Evolutionary conservation across 2,329 filamentous ascomycete genomes (phyloP).

Genomic region (Alternaria sp.): DNA sequence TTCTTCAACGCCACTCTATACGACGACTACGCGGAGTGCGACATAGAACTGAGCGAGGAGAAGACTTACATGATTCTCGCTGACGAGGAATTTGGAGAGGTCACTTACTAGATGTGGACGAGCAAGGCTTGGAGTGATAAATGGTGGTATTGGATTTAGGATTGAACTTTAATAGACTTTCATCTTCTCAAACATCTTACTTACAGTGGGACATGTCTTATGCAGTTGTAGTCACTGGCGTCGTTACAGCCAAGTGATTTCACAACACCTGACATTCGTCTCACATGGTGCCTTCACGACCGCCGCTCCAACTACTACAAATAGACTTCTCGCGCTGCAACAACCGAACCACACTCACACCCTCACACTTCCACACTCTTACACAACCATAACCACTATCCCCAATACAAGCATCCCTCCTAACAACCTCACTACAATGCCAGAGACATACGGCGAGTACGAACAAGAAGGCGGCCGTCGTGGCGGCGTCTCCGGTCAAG

Average conservation of each 20-base stretch:
- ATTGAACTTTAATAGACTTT: neutral
- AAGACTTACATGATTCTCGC: conserved; percentile 25
- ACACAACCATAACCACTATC: neutral
- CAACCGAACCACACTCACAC: neutral
- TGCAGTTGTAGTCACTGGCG: neutral
- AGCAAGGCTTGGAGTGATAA: neutral
- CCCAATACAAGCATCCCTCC: neutral
- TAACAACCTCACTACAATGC: neutral
- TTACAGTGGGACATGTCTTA: neutral
- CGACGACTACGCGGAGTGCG: conserved; percentile 17
- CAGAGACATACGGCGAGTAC: conserved; percentile 9
- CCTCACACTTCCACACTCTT: neutral
- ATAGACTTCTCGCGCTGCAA: neutral
- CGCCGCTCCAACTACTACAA: neutral
- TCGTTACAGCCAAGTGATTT: neutral
- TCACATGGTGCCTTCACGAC: neutral
- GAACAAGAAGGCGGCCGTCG: conserved; percentile 13
- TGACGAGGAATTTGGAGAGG: conserved; percentile 10
- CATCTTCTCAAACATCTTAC: neutral
- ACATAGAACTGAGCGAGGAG: conserved; percentile 21
- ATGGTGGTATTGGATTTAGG: neutral
- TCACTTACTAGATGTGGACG: neutral
- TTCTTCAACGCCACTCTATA: conserved; percentile 37
- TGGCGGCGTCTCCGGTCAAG: conserved; percentile 11
- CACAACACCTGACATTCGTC: neutral